Evolutionary conservation across 192 early-diverging fungal species (phyloP).

Genomic region (Borealophlyctis nickersoniae): DNA sequence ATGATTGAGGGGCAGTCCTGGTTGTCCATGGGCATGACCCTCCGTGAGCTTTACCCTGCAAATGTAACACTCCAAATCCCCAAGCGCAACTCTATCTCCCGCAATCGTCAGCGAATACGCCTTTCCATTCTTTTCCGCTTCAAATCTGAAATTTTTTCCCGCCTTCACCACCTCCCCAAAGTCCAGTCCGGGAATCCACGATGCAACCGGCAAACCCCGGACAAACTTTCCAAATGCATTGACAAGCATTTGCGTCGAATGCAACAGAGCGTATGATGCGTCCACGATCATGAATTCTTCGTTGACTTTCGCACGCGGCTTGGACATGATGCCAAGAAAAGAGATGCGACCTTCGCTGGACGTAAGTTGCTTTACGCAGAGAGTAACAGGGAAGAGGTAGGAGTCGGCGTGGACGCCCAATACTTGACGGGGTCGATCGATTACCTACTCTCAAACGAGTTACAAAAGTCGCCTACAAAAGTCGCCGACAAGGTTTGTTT

Average conservation of each 20-base stretch:
- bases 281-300: conserved; percentile 36
- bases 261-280: conserved; percentile 14
- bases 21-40: neutral
- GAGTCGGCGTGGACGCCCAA: conserved; percentile 35
- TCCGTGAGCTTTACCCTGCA: conserved; percentile 3
- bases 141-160: no score
- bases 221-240: neutral
- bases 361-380: conserved; percentile 40
- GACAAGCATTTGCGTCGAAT: conserved; percentile 20
- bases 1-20: neutral
- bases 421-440: conserved; percentile 42
- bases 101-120: neutral
- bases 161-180: conserved; percentile 6
- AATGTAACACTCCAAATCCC: conserved; percentile 11
- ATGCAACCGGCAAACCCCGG: conserved; percentile 2
- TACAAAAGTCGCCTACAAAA: neutral
- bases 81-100: conserved; percentile 10
- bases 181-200: conserved; percentile 11
- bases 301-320: neutral
- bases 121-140: neutral
- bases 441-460: conserved; percentile 23
- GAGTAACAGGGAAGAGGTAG: conserved; percentile 27
- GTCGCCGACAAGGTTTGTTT: neutral
- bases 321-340: conserved; percentile 35
- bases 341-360: conserved; percentile 20